Percentiles rank a stretch among this genome's conserved stretches.
These are phyloP conservation scores for Melanogaster broomeanus DNA, from an alignment of 768 basidiomycete genomes.

Conservation along the genomic window DNA sequence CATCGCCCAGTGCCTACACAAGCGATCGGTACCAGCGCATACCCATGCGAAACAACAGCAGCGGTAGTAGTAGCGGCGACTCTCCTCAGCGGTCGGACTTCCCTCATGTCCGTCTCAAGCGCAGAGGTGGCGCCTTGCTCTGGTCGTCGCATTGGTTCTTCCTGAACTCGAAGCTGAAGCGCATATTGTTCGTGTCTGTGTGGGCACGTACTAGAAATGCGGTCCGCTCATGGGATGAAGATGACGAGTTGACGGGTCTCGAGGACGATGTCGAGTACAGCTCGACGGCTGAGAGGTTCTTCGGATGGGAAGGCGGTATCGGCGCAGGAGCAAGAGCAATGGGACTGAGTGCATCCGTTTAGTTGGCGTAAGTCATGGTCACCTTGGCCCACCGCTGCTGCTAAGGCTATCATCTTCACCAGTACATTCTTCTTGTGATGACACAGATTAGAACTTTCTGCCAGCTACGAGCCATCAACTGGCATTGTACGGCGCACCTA, in stretches of 20 bases:
- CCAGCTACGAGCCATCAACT: not conserved
- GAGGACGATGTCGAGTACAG: slow-evolving; percentile 38
- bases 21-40: slow-evolving; percentile 9
- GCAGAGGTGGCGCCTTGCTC: slow-evolving; percentile 72
- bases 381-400: slow-evolving; percentile 5
- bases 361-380: slow-evolving; percentile 27
- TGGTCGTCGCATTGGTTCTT: slow-evolving; percentile 99
- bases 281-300: slow-evolving; percentile 57
- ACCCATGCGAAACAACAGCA: slow-evolving; percentile 32
- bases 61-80: slow-evolving; percentile 35
- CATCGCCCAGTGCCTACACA: slow-evolving; percentile 7
- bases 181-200: slow-evolving; percentile 87
- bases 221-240: slow-evolving; percentile 50
- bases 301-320: slow-evolving; percentile 75
- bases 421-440: not conserved
- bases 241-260: slow-evolving; percentile 41
- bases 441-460: not conserved
- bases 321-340: slow-evolving; percentile 85
- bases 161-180: slow-evolving; percentile 88
- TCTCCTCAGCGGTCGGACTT: slow-evolving; percentile 36
- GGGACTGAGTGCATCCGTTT: slow-evolving; percentile 50
- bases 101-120: slow-evolving; percentile 53
- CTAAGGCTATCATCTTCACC: slow-evolving; percentile 15
- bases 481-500: not conserved
- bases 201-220: slow-evolving; percentile 81